A percentile compares a stretch with the other conserved stretches of the same genome.
phyloP scores from a whole-genome alignment of 805 yeast genomes.

The Metschnikowia proteae region DNA sequence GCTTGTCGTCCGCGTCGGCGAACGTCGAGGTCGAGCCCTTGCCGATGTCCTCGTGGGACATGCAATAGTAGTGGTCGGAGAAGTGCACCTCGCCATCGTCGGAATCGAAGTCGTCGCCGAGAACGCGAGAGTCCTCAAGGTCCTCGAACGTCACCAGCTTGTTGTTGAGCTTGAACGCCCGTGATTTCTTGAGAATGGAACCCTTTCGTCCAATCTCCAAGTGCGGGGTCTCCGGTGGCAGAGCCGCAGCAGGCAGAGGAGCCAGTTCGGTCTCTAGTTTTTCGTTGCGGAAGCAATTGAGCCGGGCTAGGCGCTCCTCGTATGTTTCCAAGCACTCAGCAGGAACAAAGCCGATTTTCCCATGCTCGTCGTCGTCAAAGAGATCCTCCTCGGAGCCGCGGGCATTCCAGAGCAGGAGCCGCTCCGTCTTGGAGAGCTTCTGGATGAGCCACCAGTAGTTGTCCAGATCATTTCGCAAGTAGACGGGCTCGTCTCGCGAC shows the following conservation, averaged over 20 bases:
- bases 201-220: conserved; percentile 8
- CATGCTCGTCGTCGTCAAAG: conserved; percentile 44
- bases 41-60: conserved; percentile 21
- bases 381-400: conserved; percentile 17
- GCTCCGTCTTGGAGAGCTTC: conserved; percentile 35
- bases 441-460: conserved; percentile 94
- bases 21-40: neutral
- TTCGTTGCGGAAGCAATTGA: conserved; percentile 90
- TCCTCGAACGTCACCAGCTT: conserved; percentile 42
- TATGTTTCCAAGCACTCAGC: conserved; percentile 93
- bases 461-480: conserved; percentile 81
- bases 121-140: conserved; percentile 24
- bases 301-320: conserved; percentile 83
- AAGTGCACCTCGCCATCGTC: conserved; percentile 18
- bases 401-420: conserved; percentile 15
- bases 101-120: conserved; percentile 14
- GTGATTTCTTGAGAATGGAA: conserved; percentile 15
- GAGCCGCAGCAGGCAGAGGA: neutral
- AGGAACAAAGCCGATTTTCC: conserved; percentile 89
- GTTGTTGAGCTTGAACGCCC: conserved; percentile 12
- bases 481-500: conserved; percentile 75
- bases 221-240: too few relatives aligned
- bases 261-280: conserved; percentile 42
- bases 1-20: conserved; percentile 20
- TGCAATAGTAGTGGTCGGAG: conserved; percentile 19